These are phyloP conservation scores for Santalum album DNA, from an alignment of 164 flowering plant genomes.

Conservation along the genomic window DNA sequence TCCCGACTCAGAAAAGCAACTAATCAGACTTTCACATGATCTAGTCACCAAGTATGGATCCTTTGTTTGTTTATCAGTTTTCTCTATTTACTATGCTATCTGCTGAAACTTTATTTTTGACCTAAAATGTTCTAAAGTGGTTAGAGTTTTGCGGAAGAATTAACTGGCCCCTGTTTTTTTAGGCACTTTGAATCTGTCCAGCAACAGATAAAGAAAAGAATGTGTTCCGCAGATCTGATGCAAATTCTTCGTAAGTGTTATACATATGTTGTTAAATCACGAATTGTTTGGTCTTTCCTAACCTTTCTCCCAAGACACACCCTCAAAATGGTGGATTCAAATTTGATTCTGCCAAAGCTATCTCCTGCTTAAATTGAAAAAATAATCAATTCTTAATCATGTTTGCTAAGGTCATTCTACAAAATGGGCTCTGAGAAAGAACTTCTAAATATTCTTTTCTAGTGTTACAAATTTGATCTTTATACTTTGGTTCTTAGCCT, in stretches of 20 bases:
- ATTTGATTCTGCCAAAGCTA: no score
- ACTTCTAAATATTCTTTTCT: no score
- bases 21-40: constrained; percentile 52
- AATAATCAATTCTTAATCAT: no score
- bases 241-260: constrained; percentile 54
- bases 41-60: constrained; percentile 44
- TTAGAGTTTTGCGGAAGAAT: neutral
- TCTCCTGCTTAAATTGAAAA: no score
- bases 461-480: no score
- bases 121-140: neutral
- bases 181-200: constrained; percentile 70
- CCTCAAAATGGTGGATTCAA: no score
- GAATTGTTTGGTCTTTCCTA: neutral
- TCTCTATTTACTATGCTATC: neutral
- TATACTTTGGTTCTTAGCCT: no score
- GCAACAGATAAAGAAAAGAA: constrained; percentile 36
- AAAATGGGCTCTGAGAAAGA: no score
- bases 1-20: constrained; percentile 73
- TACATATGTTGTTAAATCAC: neutral
- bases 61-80: neutral
- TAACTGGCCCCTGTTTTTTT: constrained; percentile 9
- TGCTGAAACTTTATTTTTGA: neutral
- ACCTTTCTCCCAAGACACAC: no score
- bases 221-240: constrained; percentile 43
- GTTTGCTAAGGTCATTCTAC: no score